Percentiles rank a stretch among this genome's conserved stretches.
phyloP scores from a whole-genome alignment of 352 stramenopile species.

The Globisporangium perplexum region DNA sequence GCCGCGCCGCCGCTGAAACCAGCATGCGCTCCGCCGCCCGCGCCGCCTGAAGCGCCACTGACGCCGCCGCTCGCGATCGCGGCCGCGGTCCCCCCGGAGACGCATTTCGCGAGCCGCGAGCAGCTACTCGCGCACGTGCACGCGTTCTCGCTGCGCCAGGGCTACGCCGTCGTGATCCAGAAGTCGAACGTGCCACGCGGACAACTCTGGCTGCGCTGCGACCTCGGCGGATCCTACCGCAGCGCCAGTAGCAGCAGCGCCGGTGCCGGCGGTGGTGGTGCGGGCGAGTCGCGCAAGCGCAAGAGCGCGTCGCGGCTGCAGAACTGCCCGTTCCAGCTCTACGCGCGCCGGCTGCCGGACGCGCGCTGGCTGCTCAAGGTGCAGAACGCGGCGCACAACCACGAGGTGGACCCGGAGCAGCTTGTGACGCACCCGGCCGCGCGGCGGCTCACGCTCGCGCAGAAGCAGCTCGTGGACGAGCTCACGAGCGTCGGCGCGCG shows the following conservation, averaged over 20 bases:
- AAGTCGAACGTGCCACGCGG: conserved; percentile 43
- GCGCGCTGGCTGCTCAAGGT: conserved; percentile 26
- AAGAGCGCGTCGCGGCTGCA: conserved; percentile 22
- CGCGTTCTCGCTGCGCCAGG: conserved; percentile 26
- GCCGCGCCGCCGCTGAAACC: background rate
- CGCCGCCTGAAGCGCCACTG: background rate
- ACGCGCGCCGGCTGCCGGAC: conserved; percentile 24
- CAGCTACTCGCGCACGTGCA: conserved; percentile 33
- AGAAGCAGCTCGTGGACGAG: conserved; percentile 35
- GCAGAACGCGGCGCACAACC: conserved; percentile 30
- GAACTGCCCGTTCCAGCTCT: conserved; percentile 41
- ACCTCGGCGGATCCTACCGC: conserved; percentile 27
- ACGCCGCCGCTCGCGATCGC: background rate
- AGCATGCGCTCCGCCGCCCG: background rate
- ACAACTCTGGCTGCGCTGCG: conserved; percentile 41
- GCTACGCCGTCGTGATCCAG: conserved; percentile 39
- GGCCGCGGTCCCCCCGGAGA: conserved; percentile 7
- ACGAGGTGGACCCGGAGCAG: conserved; percentile 18
- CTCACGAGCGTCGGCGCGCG: conserved; percentile 27
- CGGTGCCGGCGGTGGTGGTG: background rate
- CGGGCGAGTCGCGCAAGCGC: conserved; percentile 18
- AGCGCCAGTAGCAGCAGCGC: conserved; percentile 1
- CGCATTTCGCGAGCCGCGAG: conserved; percentile 28
- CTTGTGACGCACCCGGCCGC: conserved; percentile 25
- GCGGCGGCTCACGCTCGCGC: conserved; percentile 23